phyloP scores from a whole-genome alignment of 345 rosid genomes.

The Pseudoturritis turrita region DNA sequence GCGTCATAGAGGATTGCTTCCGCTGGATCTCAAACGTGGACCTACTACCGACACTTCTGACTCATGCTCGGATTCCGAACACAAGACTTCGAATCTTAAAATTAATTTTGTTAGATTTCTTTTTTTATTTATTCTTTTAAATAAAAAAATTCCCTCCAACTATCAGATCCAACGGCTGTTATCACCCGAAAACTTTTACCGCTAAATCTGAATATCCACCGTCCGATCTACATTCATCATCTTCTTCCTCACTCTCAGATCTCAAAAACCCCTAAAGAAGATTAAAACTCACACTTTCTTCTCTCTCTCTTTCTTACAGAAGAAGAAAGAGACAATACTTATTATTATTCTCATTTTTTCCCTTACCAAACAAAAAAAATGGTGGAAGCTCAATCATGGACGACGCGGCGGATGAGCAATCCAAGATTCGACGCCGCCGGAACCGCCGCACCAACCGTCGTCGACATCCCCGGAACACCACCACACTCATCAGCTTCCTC shows the following conservation, averaged over 20 bases:
- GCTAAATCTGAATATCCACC: conserved; percentile 58
- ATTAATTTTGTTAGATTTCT: conserved; percentile 7
- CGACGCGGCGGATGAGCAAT: conserved; percentile 98
- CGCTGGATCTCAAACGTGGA: conserved; percentile 27
- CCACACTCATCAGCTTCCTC: conserved; percentile 35
- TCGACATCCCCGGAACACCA: conserved; percentile 91
- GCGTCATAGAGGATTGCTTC: conserved; percentile 29
- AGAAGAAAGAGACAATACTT: conserved; percentile 17
- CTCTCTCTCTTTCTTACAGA: conserved; percentile 23
- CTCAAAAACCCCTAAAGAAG: conserved; percentile 10
- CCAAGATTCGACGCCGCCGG: conserved; percentile 59
- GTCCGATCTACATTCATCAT: conserved; percentile 39
- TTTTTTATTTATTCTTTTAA: background rate
- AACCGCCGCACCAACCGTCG: conserved; percentile 34
- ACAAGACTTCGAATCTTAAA: conserved; percentile 30
- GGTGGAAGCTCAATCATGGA: conserved; percentile 99
- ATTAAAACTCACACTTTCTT: background rate
- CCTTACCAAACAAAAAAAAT: conserved; percentile 26
- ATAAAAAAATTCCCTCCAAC: conserved; percentile 28
- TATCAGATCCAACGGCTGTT: conserved; percentile 43
- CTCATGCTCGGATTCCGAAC: conserved; percentile 28
- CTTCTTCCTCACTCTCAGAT: conserved; percentile 39
- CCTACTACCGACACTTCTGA: conserved; percentile 41
- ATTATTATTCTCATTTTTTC: conserved; percentile 13
- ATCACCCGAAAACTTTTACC: background rate